phyloP scores from a whole-genome alignment of 306 rosid genomes.

The Luffa acutangula region DNA sequence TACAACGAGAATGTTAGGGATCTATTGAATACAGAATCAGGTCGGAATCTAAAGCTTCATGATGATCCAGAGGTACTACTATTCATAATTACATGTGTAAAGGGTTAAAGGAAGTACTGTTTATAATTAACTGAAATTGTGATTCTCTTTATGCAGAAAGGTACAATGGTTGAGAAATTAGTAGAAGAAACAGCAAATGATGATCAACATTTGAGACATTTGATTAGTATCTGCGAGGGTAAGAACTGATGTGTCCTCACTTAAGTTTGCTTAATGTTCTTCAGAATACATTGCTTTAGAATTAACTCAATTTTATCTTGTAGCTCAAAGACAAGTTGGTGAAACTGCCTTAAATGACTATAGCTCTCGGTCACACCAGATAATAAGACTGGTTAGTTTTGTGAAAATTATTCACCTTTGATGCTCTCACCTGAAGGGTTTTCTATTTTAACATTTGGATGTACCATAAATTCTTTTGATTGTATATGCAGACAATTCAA shows the following conservation, averaged over 20 bases:
- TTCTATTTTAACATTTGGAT: neutral
- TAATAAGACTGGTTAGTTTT: conserved; percentile 74
- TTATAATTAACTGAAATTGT: conserved; percentile 7
- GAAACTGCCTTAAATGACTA: conserved; percentile 94
- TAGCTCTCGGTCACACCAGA: conserved; percentile 98
- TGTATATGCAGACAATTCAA: conserved; percentile 63
- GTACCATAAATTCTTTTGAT: neutral
- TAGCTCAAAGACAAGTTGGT: conserved; percentile 99
- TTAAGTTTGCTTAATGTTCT: conserved; percentile 1
- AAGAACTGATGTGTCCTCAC: conserved; percentile 9
- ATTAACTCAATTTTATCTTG: conserved; percentile 11
- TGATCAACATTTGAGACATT: conserved; percentile 78
- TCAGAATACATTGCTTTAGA: neutral
- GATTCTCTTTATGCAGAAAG: conserved; percentile 53
- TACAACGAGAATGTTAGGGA: conserved; percentile 94
- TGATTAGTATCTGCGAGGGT: conserved; percentile 96
- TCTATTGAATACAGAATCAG: conserved; percentile 83
- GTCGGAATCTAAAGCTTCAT: conserved; percentile 77
- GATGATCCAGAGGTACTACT: conserved; percentile 96
- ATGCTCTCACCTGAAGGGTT: neutral
- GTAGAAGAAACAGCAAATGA: conserved; percentile 88
- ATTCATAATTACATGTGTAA: neutral
- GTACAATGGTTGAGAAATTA: conserved; percentile 91
- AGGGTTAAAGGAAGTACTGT: neutral
- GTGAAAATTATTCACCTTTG: neutral